phyloP scores from a whole-genome alignment of 768 basidiomycete species.

The Serpula lacrymans region DNA sequence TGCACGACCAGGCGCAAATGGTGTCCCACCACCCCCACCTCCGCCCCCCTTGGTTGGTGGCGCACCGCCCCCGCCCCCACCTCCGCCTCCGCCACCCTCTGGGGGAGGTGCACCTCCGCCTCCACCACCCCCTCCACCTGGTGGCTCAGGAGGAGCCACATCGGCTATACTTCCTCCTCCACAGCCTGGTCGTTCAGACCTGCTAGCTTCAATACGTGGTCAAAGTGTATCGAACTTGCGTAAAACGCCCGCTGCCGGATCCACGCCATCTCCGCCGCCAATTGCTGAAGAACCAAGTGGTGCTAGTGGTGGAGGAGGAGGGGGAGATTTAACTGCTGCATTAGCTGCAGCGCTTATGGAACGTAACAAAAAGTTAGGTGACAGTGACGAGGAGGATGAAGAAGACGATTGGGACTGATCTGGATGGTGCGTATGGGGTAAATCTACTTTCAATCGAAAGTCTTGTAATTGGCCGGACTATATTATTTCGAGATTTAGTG shows the following conservation, averaged over 20 bases:
- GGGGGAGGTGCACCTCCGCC: constrained; percentile 30
- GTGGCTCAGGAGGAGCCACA: constrained; percentile 16
- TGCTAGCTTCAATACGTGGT: constrained; percentile 81
- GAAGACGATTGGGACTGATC: constrained; percentile 62
- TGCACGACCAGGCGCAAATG: constrained; percentile 16
- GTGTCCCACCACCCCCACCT: constrained; percentile 32
- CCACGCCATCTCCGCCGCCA: constrained; percentile 35
- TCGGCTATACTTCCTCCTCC: constrained; percentile 39
- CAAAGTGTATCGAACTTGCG: constrained; percentile 69
- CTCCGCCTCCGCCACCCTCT: constrained; percentile 25
- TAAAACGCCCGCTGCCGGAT: constrained; percentile 39
- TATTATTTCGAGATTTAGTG: too few species aligned
- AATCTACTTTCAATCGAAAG: too few species aligned
- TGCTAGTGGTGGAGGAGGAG: constrained; percentile 39
- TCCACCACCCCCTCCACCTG: constrained; percentile 37
- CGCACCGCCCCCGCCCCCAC: constrained; percentile 31
- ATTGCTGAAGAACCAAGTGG: constrained; percentile 31
- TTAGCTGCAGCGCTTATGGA: constrained; percentile 80
- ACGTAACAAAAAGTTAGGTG: constrained; percentile 84
- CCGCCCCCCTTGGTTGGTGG: constrained; percentile 30
- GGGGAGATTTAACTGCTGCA: constrained; percentile 76
- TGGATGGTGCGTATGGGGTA: too few species aligned
- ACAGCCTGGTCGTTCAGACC: constrained; percentile 57
- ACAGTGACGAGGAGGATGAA: constrained; percentile 79
- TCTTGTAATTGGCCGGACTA: too few species aligned